phyloP scores from a whole-genome alignment of 1,284 basidiomycete species.

The Boletus calvinii region DNA sequence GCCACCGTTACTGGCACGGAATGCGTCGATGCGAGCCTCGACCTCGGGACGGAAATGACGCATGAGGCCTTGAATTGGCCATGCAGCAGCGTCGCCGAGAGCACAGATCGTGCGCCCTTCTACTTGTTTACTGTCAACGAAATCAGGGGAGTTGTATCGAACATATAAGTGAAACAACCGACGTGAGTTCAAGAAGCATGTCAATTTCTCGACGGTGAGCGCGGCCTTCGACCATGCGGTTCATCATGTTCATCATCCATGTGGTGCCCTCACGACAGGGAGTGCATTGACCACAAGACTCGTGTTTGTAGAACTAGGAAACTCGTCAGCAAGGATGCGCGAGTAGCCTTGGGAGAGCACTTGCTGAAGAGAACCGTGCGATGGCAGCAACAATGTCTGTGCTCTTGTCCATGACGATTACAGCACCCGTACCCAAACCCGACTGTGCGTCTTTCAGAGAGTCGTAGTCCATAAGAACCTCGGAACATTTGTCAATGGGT shows the following conservation, averaged over 20 bases:
- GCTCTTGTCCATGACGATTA: conserved; percentile 98
- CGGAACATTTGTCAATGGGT: conserved; percentile 76
- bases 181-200: conserved; percentile 93
- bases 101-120: conserved; percentile 97
- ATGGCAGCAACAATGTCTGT: conserved; percentile 94
- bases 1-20: conserved; percentile 76
- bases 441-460: conserved; percentile 94
- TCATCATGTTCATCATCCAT: conserved; percentile 99
- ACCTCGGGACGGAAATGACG: conserved; percentile 96
- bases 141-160: conserved; percentile 20
- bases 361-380: conserved; percentile 85
- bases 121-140: conserved; percentile 76
- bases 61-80: conserved; percentile 97
- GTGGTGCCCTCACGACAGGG: conserved; percentile 96
- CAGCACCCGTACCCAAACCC: conserved; percentile 95
- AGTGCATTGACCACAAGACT: conserved; percentile 98
- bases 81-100: conserved; percentile 95
- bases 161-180: conserved; percentile 30
- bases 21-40: conserved; percentile 82
- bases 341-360: conserved; percentile 16
- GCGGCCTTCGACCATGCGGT: conserved; percentile 86
- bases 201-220: conserved; percentile 94
- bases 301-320: conserved; percentile 91
- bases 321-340: neutral
- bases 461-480: conserved; percentile 98